A percentile compares a stretch with the other conserved stretches of the same genome.
Conservation (phyloP, 208 protist species). For the Trypanosoma boissoni region DNA sequence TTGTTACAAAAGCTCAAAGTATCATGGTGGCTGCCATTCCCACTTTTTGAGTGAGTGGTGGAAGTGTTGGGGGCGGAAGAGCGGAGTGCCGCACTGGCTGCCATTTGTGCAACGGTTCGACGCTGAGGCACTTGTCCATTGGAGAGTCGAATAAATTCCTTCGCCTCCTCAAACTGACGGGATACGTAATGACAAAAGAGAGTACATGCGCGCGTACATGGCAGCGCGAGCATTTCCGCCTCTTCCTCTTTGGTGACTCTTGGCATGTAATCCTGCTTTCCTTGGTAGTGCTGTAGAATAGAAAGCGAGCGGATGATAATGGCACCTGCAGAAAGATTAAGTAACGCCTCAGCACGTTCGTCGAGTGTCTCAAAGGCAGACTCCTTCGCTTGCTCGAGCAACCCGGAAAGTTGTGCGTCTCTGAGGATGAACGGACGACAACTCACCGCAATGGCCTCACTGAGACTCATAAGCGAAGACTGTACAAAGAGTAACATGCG, state of each 20-base stretch:
- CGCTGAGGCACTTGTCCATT: constrained; percentile 43
- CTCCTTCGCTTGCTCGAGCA: constrained; percentile 53
- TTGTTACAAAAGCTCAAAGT: no score
- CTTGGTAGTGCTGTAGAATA: constrained; percentile 78
- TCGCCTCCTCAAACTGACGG: constrained; percentile 70
- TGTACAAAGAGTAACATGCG: constrained; percentile 86
- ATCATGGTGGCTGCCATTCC: no score
- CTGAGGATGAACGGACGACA: constrained; percentile 48
- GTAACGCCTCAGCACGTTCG: constrained; percentile 57
- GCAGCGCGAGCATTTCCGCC: constrained; percentile 52
- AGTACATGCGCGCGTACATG: constrained; percentile 83
- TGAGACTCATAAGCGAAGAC: constrained; percentile 70
- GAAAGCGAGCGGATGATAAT: constrained; percentile 73
- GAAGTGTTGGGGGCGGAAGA: background rate
- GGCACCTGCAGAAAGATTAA: constrained; percentile 76
- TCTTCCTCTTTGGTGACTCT: constrained; percentile 46
- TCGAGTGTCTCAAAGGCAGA: constrained; percentile 55
- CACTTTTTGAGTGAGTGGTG: no score
- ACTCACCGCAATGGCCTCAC: constrained; percentile 50
- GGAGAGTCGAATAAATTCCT: constrained; percentile 82
- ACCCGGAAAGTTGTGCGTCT: constrained; percentile 42
- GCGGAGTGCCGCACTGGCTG: background rate
- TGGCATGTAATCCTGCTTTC: constrained; percentile 67
- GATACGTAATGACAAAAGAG: constrained; percentile 89
- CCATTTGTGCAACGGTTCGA: constrained; percentile 1